phyloP scores from a whole-genome alignment of 2,329 filamentous ascomycete species.

The Coniella lustricola region DNA sequence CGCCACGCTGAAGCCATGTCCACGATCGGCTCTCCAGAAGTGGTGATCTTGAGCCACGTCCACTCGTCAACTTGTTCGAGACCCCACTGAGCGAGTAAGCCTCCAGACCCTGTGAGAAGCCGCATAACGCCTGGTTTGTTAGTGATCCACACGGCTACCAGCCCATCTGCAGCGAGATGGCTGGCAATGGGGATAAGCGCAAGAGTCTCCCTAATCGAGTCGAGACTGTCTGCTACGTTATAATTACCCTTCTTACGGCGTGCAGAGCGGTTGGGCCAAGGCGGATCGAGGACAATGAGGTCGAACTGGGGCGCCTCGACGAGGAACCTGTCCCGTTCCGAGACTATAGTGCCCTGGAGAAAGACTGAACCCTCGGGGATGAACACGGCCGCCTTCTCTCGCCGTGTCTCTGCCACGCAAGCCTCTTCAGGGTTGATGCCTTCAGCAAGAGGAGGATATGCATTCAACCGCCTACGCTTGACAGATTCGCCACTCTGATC shows the following conservation, averaged over 20 bases:
- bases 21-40: constrained; percentile 56
- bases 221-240: constrained; percentile 36
- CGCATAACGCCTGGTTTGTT: constrained; percentile 58
- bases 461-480: constrained; percentile 9
- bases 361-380: constrained; percentile 37
- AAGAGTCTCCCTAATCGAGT: constrained; percentile 44
- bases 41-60: constrained; percentile 72
- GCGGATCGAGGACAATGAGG: constrained; percentile 67
- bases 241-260: constrained; percentile 49
- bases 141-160: constrained; percentile 71
- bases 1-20: constrained; percentile 55
- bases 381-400: constrained; percentile 12
- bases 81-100: constrained; percentile 59
- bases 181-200: constrained; percentile 47
- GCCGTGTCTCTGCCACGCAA: constrained; percentile 5
- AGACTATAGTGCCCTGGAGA: constrained; percentile 42
- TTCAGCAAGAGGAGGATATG: background rate
- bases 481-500: background rate
- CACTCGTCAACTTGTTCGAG: constrained; percentile 62
- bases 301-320: constrained; percentile 49
- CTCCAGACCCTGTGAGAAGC: constrained; percentile 41
- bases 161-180: constrained; percentile 44
- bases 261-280: constrained; percentile 75
- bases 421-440: background rate
- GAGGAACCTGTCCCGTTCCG: constrained; percentile 33